Conservation (phyloP, 164 flowering plant genomes). For the Amborella trichopoda region DNA sequence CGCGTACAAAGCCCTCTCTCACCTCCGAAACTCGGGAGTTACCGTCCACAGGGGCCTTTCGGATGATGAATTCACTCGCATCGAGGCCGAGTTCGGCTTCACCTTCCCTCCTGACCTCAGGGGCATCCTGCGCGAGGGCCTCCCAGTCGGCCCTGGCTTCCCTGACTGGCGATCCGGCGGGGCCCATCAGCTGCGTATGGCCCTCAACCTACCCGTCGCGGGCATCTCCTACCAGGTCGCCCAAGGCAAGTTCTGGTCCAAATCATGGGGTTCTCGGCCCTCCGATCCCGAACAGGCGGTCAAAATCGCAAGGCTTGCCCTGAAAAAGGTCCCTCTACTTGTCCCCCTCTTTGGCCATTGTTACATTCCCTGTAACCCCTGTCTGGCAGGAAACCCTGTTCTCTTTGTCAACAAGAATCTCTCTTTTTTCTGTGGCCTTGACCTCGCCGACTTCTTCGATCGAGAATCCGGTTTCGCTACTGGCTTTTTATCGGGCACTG, state of each 20-base stretch:
- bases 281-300: constrained; percentile 76
- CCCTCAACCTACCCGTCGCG: constrained; percentile 77
- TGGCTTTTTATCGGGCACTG: too few relatives aligned
- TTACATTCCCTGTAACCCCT: constrained; percentile 69
- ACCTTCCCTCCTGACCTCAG: constrained; percentile 86
- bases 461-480: constrained; percentile 50
- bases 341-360: constrained; percentile 75
- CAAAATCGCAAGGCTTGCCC: constrained; percentile 48
- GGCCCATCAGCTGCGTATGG: constrained; percentile 54
- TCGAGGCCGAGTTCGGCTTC: constrained; percentile 89
- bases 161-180: constrained; percentile 79
- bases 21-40: constrained; percentile 45
- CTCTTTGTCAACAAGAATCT: constrained; percentile 77
- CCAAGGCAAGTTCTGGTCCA: constrained; percentile 65
- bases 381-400: constrained; percentile 75
- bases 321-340: constrained; percentile 56
- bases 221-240: constrained; percentile 78
- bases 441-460: constrained; percentile 81
- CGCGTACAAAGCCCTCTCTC: constrained; percentile 52
- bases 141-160: constrained; percentile 82
- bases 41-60: constrained; percentile 61
- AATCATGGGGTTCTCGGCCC: constrained; percentile 83
- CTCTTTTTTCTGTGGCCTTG: constrained; percentile 73
- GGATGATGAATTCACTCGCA: constrained; percentile 64
- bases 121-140: constrained; percentile 68